phyloP scores from a whole-genome alignment of 345 rosid species.

The Euclidium syriacum region DNA sequence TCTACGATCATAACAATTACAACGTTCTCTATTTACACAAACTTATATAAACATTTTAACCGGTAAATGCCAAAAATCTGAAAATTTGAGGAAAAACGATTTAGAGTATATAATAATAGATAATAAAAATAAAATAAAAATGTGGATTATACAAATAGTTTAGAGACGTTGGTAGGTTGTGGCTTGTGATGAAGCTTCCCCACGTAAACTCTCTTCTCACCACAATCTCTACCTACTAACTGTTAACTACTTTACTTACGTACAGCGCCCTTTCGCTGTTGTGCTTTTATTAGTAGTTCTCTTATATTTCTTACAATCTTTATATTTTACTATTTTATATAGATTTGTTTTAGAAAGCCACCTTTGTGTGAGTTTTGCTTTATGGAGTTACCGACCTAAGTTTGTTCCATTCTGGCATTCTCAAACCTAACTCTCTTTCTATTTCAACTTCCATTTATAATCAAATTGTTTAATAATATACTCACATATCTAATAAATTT shows the following conservation, averaged over 20 bases:
- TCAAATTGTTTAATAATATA: not conserved
- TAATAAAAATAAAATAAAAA: not conserved
- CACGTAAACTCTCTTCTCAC: slow-evolving; percentile 26
- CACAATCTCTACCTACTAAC: slow-evolving; percentile 33
- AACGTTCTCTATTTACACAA: not conserved
- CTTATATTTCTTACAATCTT: not conserved
- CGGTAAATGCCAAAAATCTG: not conserved
- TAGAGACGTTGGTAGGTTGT: slow-evolving; percentile 21
- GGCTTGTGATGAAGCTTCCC: slow-evolving; percentile 22
- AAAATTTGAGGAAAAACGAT: not conserved
- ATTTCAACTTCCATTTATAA: not conserved
- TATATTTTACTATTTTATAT: not conserved
- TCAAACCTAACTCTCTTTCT: slow-evolving; percentile 11
- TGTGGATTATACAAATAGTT: not conserved
- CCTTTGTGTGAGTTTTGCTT: slow-evolving; percentile 22
- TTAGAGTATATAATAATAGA: not conserved
- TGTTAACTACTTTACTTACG: slow-evolving; percentile 25
- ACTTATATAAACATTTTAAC: not conserved
- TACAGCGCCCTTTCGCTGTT: slow-evolving; percentile 24
- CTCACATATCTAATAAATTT: not conserved
- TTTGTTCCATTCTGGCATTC: slow-evolving; percentile 18
- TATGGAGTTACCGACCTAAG: slow-evolving; percentile 7
- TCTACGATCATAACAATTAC: not conserved
- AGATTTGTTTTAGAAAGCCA: slow-evolving; percentile 7
- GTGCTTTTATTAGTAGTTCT: not conserved